Evolutionary conservation across 768 basidiomycete species (phyloP).

Genomic region (Suillus fuscotomentosus): DNA sequence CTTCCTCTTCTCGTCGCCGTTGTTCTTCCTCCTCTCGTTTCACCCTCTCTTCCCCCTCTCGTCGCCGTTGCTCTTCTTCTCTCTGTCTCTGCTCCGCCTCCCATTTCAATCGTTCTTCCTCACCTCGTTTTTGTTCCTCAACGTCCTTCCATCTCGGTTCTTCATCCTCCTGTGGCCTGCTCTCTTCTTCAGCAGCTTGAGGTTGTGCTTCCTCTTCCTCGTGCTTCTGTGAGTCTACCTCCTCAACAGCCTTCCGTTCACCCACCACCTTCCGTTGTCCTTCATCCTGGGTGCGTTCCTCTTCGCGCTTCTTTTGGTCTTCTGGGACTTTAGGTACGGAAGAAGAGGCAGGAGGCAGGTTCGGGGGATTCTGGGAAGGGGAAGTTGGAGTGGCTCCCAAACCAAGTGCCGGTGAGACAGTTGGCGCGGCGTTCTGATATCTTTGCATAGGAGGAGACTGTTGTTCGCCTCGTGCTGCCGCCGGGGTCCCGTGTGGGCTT

Average conservation of each 20-base stretch:
- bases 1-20: constrained; percentile 9
- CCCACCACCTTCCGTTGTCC: constrained; percentile 20
- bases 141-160: constrained; percentile 20
- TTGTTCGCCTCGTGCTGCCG: neutral
- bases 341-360: constrained; percentile 12
- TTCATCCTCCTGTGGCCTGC: constrained; percentile 26
- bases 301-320: constrained; percentile 44
- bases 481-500: neutral
- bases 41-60: constrained; percentile 37
- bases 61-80: constrained; percentile 28
- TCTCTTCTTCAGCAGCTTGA: constrained; percentile 19
- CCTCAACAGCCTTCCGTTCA: constrained; percentile 22
- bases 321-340: constrained; percentile 19
- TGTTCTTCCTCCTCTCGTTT: too few relatives aligned
- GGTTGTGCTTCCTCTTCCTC: constrained; percentile 16
- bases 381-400: constrained; percentile 12
- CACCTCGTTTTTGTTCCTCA: constrained; percentile 19
- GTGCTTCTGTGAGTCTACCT: constrained; percentile 10
- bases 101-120: constrained; percentile 15
- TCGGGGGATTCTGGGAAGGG: constrained; percentile 1
- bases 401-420: neutral
- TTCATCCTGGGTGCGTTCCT: constrained; percentile 29
- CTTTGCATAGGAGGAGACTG: neutral
- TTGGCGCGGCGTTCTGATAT: neutral
- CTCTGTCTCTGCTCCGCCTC: constrained; percentile 15